These are phyloP conservation scores for Macrocybe gigantea DNA, from an alignment of 768 basidiomycete species.

Conservation along the genomic window DNA sequence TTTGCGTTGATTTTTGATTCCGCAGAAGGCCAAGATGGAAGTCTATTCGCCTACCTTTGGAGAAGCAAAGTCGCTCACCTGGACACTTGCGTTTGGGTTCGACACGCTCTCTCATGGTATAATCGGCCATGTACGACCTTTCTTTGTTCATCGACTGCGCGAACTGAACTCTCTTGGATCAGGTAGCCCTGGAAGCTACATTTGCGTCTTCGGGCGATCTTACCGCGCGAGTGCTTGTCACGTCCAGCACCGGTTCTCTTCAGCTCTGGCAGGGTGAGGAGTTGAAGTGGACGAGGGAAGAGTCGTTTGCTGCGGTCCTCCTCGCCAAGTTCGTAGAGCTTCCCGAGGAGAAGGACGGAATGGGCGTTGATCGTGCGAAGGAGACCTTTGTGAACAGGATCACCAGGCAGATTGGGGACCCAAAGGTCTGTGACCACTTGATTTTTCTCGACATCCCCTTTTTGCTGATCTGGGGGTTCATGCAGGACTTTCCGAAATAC, in stretches of 20 bases:
- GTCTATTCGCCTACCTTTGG: constrained; percentile 44
- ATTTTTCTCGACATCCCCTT: not conserved
- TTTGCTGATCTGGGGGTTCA: constrained; percentile 11
- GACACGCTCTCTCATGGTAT: constrained; percentile 61
- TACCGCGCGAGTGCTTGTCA: constrained; percentile 46
- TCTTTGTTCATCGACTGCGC: not conserved
- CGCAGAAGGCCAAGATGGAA: constrained; percentile 54
- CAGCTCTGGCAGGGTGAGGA: constrained; percentile 63
- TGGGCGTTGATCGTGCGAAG: too few species aligned
- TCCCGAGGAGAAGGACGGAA: constrained; percentile 48
- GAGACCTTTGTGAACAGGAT: constrained; percentile 52
- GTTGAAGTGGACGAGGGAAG: constrained; percentile 72
- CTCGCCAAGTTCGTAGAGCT: constrained; percentile 73
- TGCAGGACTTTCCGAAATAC: constrained; percentile 72
- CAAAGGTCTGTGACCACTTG: constrained; percentile 38
- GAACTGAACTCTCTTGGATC: constrained; percentile 14
- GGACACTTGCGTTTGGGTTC: constrained; percentile 57
- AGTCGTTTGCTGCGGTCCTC: constrained; percentile 60
- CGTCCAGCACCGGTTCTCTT: constrained; percentile 71
- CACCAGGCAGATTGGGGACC: constrained; percentile 51
- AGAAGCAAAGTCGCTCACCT: constrained; percentile 38
- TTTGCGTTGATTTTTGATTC: constrained; percentile 1
- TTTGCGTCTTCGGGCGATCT: constrained; percentile 27
- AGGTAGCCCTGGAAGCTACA: constrained; percentile 47
- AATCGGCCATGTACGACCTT: constrained; percentile 52